Percentiles rank a stretch among this genome's conserved stretches.
Conservation (phyloP, 495 filamentous ascomycete genomes). For the Cairneyella variabilis region DNA sequence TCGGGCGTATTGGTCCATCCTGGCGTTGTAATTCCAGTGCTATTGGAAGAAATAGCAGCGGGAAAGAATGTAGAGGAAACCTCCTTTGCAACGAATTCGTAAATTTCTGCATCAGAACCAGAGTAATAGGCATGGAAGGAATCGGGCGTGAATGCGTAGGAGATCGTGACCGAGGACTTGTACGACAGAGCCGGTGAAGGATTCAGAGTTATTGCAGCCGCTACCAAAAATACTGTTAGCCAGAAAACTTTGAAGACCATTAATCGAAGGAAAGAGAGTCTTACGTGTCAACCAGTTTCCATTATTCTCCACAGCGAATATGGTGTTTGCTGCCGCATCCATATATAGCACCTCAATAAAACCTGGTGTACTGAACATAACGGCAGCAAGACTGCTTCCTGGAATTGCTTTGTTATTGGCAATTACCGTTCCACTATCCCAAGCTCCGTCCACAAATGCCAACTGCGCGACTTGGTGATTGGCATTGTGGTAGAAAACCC, state of each 20-base stretch:
- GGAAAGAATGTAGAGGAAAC: neutral
- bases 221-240: neutral
- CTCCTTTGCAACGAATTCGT: neutral
- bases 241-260: neutral
- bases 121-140: neutral
- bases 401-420: neutral
- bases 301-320: neutral
- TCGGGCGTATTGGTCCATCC: conserved; percentile 5
- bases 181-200: neutral
- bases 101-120: neutral
- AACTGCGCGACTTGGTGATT: neutral
- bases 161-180: neutral
- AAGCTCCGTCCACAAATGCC: neutral
- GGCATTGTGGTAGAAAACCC: conserved; percentile 6
- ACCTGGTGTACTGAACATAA: neutral
- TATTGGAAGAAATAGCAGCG: neutral
- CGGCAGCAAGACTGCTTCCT: conserved; percentile 1
- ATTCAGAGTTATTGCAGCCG: neutral
- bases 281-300: conserved; percentile 1
- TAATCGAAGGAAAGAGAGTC: neutral
- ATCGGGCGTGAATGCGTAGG: neutral
- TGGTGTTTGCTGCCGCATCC: neutral
- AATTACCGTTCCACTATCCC: neutral
- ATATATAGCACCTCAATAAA: conserved; percentile 1
- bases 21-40: neutral